Evolutionary conservation across 768 basidiomycete genomes (phyloP).

Genomic region (Cystobasidiopsis lactophilus): DNA sequence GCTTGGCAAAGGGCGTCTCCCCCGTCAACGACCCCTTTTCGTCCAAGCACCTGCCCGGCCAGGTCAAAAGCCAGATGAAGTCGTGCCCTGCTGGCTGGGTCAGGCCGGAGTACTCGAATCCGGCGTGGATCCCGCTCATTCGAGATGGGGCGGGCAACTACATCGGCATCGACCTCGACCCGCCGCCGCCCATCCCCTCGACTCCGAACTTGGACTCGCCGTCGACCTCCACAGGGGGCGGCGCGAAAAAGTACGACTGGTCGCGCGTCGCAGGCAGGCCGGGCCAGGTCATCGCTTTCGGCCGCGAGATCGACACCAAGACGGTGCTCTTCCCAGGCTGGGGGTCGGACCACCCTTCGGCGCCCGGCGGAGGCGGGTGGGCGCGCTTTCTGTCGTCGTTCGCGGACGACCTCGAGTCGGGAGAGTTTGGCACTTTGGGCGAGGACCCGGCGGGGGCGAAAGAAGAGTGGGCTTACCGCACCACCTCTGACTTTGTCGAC

Average conservation of each 20-base stretch:
- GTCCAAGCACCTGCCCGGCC: neutral
- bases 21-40: constrained; percentile 1
- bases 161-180: constrained; percentile 82
- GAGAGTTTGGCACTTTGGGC: constrained; percentile 33
- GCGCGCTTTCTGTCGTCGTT: constrained; percentile 79
- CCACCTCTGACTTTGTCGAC: neutral
- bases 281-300: constrained; percentile 94
- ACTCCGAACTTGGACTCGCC: neutral
- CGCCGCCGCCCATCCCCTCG: constrained; percentile 22
- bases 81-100: constrained; percentile 80
- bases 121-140: constrained; percentile 90
- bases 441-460: neutral
- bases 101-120: constrained; percentile 65
- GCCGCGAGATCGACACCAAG: constrained; percentile 96
- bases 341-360: constrained; percentile 21
- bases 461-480: neutral
- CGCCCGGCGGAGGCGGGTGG: constrained; percentile 80
- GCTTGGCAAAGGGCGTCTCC: constrained; percentile 3
- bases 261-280: constrained; percentile 15
- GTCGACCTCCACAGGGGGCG: neutral
- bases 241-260: constrained; percentile 6
- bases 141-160: constrained; percentile 91
- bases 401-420: constrained; percentile 73
- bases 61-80: constrained; percentile 39
- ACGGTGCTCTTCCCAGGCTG: constrained; percentile 72